phyloP scores from a whole-genome alignment of 2,329 filamentous ascomycete genomes.

The Trichoderma atroviride region DNA sequence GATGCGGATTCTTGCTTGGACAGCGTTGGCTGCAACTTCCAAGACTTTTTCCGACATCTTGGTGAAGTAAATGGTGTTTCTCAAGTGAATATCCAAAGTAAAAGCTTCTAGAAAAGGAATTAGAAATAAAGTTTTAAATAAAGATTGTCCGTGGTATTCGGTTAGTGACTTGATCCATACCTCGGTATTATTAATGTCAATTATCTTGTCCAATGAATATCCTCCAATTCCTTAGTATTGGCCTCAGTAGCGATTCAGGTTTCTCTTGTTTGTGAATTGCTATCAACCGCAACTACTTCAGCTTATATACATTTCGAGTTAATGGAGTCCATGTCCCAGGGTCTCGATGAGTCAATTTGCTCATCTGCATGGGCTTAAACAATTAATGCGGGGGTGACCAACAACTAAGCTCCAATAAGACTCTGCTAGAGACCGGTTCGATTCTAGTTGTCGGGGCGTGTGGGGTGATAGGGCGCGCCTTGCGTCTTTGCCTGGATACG shows the following conservation, averaged over 20 bases:
- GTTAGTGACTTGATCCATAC: background rate
- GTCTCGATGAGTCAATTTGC: background rate
- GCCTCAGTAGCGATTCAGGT: background rate
- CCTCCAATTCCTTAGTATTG: background rate
- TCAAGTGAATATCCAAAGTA: background rate
- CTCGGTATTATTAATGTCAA: background rate
- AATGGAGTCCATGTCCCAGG: background rate
- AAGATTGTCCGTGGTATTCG: background rate
- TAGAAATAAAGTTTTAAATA: background rate
- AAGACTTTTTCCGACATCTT: background rate
- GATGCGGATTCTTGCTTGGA: background rate
- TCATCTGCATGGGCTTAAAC: background rate
- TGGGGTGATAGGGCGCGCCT: background rate
- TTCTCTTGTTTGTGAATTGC: background rate
- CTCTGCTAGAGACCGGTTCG: background rate
- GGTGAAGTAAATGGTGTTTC: background rate
- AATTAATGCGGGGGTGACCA: background rate
- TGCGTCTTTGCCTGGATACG: background rate
- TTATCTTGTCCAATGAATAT: background rate
- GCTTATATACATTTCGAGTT: background rate
- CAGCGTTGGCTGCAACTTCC: background rate
- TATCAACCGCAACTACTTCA: background rate
- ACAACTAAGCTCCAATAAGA: background rate
- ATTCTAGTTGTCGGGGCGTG: background rate
- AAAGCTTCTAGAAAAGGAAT: background rate